Evolutionary conservation across 2,329 filamentous ascomycete species (phyloP), one percentile per base, ranked within the genome.

Genomic region (Apiospora phragmitis): DNA sequence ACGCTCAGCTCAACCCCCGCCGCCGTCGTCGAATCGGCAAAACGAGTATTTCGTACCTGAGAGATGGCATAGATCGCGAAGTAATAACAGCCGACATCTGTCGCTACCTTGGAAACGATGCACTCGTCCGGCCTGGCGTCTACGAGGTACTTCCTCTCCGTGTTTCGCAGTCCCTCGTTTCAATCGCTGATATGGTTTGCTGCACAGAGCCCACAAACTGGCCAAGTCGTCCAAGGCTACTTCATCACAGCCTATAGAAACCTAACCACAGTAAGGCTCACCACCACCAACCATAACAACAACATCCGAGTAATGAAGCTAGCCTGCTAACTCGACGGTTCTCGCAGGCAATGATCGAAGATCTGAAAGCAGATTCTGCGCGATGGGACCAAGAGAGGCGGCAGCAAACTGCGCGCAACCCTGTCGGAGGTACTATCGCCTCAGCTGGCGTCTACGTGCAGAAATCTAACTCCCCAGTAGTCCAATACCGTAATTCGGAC

Each of bases 11-110:
- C 80, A 76, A 78, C 79, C 72, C 73, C 79, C 75, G 73, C 76
- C 82, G 72, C 78, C 83, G 68, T 80, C 84, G 70, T 81, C 83
- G 71, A 79, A 80, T 73, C 87, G 88, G 72, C 89, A 92, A 80
- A 93, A 93, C 82, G 92, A 94, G 83, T 94, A 94, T 80, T 94
- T 94, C 81, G 90, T 94, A 70, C 91, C 92, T 65, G n/a, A 90
- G 91, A 77, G 91, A 94, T 81, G 92, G 93, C 79, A 95, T 95
- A 81, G 92, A 93, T 80, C 90, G 92, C 77, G 92, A 95, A 82
- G 93, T 95, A 77, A 94, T 95, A 82, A 93, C 93, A 73, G 91
- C 92, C 79, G 93, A 95, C 80, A 94, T 95, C 75, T 94, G 93
- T 85, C 92, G 92, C 79, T 95, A 94, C 80, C 87, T 95, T 76